Evolutionary conservation across 2,329 filamentous ascomycete genomes (phyloP).

Genomic region (Diaporthe vexans): DNA sequence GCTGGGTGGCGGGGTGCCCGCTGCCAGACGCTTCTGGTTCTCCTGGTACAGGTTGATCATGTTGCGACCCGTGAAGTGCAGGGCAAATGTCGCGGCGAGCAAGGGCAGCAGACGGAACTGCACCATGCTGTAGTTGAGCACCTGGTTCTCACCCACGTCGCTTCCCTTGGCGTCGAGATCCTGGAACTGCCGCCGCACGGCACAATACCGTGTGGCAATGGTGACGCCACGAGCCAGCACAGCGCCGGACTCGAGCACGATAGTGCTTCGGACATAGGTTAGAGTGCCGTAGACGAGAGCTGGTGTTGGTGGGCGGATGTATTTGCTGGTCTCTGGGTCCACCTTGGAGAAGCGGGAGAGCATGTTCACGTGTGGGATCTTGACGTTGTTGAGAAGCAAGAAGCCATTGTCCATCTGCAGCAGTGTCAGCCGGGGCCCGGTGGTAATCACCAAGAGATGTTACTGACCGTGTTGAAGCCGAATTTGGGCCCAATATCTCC

Average conservation of each 20-base stretch:
- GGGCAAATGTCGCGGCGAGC: conserved; percentile 80
- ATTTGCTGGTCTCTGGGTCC: conserved; percentile 77
- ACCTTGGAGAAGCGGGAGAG: conserved; percentile 78
- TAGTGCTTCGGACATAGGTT: conserved; percentile 81
- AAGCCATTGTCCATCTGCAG: conserved; percentile 81
- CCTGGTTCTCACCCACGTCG: conserved; percentile 75
- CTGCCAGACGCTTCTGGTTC: conserved; percentile 77
- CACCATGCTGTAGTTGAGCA: conserved; percentile 86
- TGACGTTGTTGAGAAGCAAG: conserved; percentile 81
- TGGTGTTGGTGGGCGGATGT: conserved; percentile 75
- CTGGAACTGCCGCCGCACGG: conserved; percentile 83
- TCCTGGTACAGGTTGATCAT: conserved; percentile 83
- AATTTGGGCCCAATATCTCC: conserved; percentile 88
- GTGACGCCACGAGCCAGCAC: conserved; percentile 82
- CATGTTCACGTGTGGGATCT: conserved; percentile 82
- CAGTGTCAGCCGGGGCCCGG: neutral
- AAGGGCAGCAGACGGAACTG: conserved; percentile 80
- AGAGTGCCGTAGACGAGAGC: conserved; percentile 81
- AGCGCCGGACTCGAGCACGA: conserved; percentile 80
- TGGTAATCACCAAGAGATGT: accelerated
- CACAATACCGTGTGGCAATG: conserved; percentile 81
- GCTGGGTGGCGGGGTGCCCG: conserved; percentile 48
- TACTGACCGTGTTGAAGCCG: conserved; percentile 75
- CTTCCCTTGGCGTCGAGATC: conserved; percentile 74
- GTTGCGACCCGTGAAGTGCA: conserved; percentile 82